Evolutionary conservation across 805 yeast genomes (phyloP).

Genomic region (Yarrowia phangngaensis): DNA sequence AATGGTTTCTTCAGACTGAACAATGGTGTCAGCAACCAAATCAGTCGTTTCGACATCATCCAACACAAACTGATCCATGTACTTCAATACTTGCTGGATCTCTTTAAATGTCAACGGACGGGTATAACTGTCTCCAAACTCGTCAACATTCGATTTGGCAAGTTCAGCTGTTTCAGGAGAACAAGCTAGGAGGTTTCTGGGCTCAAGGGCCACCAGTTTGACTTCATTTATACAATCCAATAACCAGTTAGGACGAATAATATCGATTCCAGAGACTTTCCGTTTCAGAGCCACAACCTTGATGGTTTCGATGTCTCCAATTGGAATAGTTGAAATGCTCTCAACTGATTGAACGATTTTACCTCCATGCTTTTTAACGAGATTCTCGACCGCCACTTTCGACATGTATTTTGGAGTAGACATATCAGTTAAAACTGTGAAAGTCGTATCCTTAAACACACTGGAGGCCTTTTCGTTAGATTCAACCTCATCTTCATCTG

Average conservation of each 20-base stretch:
- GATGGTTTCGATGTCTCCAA: constrained; percentile 34
- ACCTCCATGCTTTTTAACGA: constrained; percentile 37
- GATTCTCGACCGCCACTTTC: constrained; percentile 30
- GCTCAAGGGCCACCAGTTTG: constrained; percentile 53
- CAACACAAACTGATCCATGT: constrained; percentile 6
- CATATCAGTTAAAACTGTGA: constrained; percentile 36
- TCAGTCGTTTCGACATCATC: neutral
- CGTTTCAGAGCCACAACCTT: constrained; percentile 43
- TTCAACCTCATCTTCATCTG: constrained; percentile 7
- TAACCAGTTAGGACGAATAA: constrained; percentile 69
- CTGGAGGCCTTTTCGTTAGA: constrained; percentile 21
- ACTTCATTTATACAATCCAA: constrained; percentile 54
- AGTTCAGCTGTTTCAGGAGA: constrained; percentile 30
- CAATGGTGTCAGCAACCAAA: neutral
- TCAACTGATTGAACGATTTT: constrained; percentile 30
- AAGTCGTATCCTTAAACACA: constrained; percentile 31
- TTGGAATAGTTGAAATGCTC: constrained; percentile 16
- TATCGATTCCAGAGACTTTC: constrained; percentile 49
- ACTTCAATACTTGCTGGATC: neutral
- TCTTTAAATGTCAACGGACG: constrained; percentile 7
- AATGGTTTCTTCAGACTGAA: neutral
- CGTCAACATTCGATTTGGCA: constrained; percentile 47
- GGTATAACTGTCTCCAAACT: constrained; percentile 58
- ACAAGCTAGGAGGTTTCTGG: constrained; percentile 37
- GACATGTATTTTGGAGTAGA: constrained; percentile 31